Evolutionary conservation across 2,329 filamentous ascomycete species (phyloP).

Genomic region (Diplocarpon mali): DNA sequence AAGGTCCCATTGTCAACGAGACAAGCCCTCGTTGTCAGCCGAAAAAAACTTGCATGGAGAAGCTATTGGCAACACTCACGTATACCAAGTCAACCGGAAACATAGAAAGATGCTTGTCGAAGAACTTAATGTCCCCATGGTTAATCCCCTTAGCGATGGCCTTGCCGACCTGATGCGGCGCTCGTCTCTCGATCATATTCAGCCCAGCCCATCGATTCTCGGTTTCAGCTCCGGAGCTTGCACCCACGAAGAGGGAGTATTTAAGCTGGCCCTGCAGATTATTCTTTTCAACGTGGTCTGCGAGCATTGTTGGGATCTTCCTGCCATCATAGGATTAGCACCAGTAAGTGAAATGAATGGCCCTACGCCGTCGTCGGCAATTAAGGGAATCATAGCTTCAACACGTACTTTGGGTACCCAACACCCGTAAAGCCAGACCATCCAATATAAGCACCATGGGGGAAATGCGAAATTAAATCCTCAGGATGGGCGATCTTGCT

Average conservation of each 20-base stretch:
- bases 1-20: not conserved
- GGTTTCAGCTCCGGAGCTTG: constrained; percentile 75
- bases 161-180: constrained; percentile 84
- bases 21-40: not conserved
- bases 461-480: constrained; percentile 71
- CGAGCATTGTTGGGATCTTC: constrained; percentile 73
- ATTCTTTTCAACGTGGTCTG: constrained; percentile 84
- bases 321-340: constrained; percentile 31
- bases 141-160: constrained; percentile 86
- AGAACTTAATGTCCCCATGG: constrained; percentile 78
- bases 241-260: constrained; percentile 80
- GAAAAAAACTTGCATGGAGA: not conserved
- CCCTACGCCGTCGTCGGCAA: not conserved
- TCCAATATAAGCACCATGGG: constrained; percentile 75
- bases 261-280: constrained; percentile 71
- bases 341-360: not conserved
- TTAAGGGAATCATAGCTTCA: not conserved
- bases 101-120: constrained; percentile 90
- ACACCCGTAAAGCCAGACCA: constrained; percentile 90
- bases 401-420: constrained; percentile 69
- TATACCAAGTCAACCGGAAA: constrained; percentile 82
- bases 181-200: constrained; percentile 81
- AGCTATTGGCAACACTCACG: constrained; percentile 30
- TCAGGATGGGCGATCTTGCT: constrained; percentile 70
- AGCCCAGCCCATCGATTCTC: constrained; percentile 84